These are phyloP conservation scores for Rosa hybrid DNA, from an alignment of 331 rosid species.

Conservation along the genomic window DNA sequence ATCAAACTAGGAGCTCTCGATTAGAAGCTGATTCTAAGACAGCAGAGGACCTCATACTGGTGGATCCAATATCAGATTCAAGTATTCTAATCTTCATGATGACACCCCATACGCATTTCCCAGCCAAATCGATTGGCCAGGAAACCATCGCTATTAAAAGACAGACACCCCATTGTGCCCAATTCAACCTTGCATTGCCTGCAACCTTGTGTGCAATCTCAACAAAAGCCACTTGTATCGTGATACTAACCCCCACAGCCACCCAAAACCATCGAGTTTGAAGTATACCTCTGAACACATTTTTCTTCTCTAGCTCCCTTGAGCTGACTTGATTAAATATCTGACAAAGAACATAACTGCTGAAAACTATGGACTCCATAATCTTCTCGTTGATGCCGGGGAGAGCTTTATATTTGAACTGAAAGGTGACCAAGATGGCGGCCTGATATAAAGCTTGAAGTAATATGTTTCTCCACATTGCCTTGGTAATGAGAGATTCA, in stretches of 20 bases:
- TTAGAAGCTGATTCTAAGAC: background rate
- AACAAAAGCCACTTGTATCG: background rate
- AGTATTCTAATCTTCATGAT: background rate
- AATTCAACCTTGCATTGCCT: background rate
- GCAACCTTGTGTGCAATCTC: background rate
- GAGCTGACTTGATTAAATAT: background rate
- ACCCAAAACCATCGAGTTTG: background rate
- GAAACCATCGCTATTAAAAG: background rate
- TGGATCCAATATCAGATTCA: background rate
- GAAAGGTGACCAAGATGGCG: background rate
- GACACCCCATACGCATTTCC: background rate
- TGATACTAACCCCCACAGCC: background rate
- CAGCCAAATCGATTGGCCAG: background rate
- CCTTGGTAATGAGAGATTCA: conserved; percentile 20
- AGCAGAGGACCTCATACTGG: background rate
- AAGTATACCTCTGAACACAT: background rate
- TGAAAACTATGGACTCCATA: background rate
- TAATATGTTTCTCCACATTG: conserved; percentile 32
- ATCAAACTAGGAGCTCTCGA: background rate
- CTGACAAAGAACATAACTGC: background rate
- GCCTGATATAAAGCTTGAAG: conserved; percentile 22
- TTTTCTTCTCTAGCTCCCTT: conserved; percentile 5
- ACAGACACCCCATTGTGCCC: background rate
- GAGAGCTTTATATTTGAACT: conserved; percentile 14
- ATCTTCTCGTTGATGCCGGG: background rate